Evolutionary conservation across 2,329 filamentous ascomycete species (phyloP).

Genomic region (Arthrocladium fulminans): DNA sequence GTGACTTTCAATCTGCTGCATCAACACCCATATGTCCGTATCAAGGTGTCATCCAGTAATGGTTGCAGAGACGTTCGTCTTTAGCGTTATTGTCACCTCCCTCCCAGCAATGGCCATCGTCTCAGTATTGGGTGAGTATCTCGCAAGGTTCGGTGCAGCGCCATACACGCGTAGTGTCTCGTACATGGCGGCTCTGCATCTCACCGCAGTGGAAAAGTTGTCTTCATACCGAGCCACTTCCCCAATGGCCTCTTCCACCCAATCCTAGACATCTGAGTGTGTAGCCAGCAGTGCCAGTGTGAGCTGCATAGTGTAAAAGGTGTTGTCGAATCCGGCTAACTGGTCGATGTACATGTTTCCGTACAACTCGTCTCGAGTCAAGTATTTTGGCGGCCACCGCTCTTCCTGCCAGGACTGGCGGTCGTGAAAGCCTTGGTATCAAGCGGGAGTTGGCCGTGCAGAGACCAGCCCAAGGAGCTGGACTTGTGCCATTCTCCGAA

Average conservation of each 20-base stretch:
- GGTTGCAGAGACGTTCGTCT: constrained; percentile 18
- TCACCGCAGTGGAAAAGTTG: constrained; percentile 11
- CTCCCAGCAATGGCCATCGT: constrained; percentile 13
- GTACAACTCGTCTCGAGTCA: constrained; percentile 34
- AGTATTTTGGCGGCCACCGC: background rate
- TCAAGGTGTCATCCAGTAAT: constrained; percentile 25
- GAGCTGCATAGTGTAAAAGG: constrained; percentile 16
- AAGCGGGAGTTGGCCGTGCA: constrained; percentile 7
- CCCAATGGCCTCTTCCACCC: constrained; percentile 13
- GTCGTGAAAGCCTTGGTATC: constrained; percentile 14
- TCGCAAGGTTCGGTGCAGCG: constrained; percentile 16
- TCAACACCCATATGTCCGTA: constrained; percentile 23
- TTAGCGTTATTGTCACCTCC: constrained; percentile 15
- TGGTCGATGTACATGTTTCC: constrained; percentile 43
- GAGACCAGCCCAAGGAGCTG: constrained; percentile 12
- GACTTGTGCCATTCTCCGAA: constrained; percentile 8
- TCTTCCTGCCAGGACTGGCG: constrained; percentile 7
- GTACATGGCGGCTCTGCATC: constrained; percentile 18
- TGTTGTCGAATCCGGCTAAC: constrained; percentile 34
- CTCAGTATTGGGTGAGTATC: constrained; percentile 13
- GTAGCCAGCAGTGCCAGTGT: constrained; percentile 18
- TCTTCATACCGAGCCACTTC: constrained; percentile 11
- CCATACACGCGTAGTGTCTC: constrained; percentile 25
- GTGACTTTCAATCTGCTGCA: constrained; percentile 25
- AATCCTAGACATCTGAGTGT: constrained; percentile 16